Conservation (phyloP, 768 basidiomycete genomes). For the Paxillus ammoniavirescens region DNA sequence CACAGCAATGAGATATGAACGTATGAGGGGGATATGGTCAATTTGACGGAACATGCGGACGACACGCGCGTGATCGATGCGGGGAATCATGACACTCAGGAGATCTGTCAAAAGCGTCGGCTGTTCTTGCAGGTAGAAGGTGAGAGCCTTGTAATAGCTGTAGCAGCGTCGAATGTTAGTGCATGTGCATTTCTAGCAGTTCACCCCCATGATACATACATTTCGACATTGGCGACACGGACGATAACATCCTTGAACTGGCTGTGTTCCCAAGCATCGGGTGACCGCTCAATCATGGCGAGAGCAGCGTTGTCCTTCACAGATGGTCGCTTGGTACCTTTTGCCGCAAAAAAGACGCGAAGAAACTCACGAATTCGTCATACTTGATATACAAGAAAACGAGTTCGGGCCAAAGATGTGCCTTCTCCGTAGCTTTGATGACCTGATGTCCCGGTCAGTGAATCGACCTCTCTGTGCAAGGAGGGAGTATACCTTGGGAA, state of each 20-base stretch:
- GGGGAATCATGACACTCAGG: slow-evolving; percentile 86
- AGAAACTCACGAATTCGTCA: slow-evolving; percentile 76
- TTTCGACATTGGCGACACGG: slow-evolving; percentile 96
- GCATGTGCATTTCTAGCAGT: background rate
- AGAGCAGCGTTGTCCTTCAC: slow-evolving; percentile 90
- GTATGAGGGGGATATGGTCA: slow-evolving; percentile 94
- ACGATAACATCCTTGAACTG: slow-evolving; percentile 99
- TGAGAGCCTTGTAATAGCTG: slow-evolving; percentile 93
- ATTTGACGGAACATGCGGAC: slow-evolving; percentile 94
- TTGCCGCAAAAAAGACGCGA: background rate
- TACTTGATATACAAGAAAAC: slow-evolving; percentile 99
- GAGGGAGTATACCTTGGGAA: slow-evolving; percentile 70
- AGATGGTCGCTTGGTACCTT: slow-evolving; percentile 1
- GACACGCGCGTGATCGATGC: slow-evolving; percentile 93
- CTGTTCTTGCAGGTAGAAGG: slow-evolving; percentile 93
- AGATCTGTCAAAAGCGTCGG: slow-evolving; percentile 93
- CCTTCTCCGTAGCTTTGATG: slow-evolving; percentile 93
- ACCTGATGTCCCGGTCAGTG: slow-evolving; percentile 44
- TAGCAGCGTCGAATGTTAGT: slow-evolving; percentile 7
- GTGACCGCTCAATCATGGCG: slow-evolving; percentile 97
- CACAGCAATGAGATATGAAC: slow-evolving; percentile 94
- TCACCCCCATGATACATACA: slow-evolving; percentile 46
- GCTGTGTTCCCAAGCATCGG: slow-evolving; percentile 99
- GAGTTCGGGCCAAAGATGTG: slow-evolving; percentile 97
- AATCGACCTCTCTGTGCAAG: background rate